Evolutionary conservation across 2,329 filamentous ascomycete genomes (phyloP), one percentile per base, ranked within the genome.

Genomic region (Alternaria arbusti): DNA sequence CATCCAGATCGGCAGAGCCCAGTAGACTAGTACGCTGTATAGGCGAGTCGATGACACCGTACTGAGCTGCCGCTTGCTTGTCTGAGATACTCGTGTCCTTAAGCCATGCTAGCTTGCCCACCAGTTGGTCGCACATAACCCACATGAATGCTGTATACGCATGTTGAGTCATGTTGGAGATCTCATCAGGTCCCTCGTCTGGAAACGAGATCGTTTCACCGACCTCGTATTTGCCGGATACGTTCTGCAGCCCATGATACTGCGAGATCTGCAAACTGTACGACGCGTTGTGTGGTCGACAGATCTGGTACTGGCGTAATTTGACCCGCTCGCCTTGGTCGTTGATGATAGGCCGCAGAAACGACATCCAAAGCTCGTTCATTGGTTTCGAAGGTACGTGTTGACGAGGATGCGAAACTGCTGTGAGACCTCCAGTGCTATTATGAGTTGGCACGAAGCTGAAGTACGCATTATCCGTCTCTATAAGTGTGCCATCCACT

Each of bases 141-240:
- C 58, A 66, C 64, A 71, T 68, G 50, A 66, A 67, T 4, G 67
- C 69, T n/a, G 64, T 57, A 9, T 71, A 69, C n/a, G 67, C 61
- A 32, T 70, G 69, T 43, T 70, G 63, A 3, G 64, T 64, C 60
- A 70, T 65, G 43, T 71, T 60, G 30, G 51, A 54, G 6, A 54
- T 25, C 22, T 54, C 20, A 17, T 54, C 12, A 9, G 51, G 30
- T 11, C 9, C 20, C 13, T 54, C 51, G 9, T 40, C n/a, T 22
- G 51, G 51, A 10, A 54, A 54, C 22, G 51, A 15, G 6, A 54
- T 54, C 4, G 30, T 17, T 23, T 36, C 30, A 4, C 51, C 30
- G 2, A 43, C 32, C 5, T 43, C 32, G 30, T 54, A 54, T 8
- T 25, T 25, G 13, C 20, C 22, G 9, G 30, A 54, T 17, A 54